Conservation (phyloP, 331 rosid species). For the Erythrophleum ivorense region DNA sequence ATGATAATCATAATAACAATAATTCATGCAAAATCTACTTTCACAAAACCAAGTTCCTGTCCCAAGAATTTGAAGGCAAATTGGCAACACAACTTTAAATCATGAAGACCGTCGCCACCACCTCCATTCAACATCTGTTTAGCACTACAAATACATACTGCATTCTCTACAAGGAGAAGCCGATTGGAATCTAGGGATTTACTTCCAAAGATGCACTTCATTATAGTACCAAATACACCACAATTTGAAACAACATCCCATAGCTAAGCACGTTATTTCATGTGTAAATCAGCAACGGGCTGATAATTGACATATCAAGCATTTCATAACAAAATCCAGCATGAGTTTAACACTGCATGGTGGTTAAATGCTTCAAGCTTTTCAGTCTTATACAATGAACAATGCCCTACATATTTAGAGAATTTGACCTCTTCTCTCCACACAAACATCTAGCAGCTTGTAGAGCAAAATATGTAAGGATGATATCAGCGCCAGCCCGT, state of each 20-base stretch:
- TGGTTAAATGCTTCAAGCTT: constrained; percentile 31
- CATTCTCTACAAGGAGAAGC: constrained; percentile 9
- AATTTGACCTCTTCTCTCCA: constrained; percentile 75
- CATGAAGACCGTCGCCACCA: not conserved
- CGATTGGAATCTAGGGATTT: not conserved
- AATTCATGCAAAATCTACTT: not conserved
- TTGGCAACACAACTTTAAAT: not conserved
- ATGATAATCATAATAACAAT: no score
- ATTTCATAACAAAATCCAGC: constrained; percentile 17
- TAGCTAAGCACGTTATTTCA: not conserved
- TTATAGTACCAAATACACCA: constrained; percentile 18
- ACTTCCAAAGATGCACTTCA: not conserved
- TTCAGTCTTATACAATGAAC: constrained; percentile 6
- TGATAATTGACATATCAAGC: constrained; percentile 28
- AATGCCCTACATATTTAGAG: not conserved
- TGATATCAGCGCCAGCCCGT: constrained; percentile 89
- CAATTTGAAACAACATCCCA: not conserved
- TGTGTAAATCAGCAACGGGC: not conserved
- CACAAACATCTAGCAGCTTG: constrained; percentile 88
- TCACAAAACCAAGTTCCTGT: constrained; percentile 5
- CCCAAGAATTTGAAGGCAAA: not conserved
- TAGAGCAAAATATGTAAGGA: constrained; percentile 89
- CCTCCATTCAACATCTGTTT: constrained; percentile 3
- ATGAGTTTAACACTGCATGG: constrained; percentile 1
- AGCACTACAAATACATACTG: not conserved